phyloP scores from a whole-genome alignment of 106 monocot species.

The Dendrobium chrysotoxum region DNA sequence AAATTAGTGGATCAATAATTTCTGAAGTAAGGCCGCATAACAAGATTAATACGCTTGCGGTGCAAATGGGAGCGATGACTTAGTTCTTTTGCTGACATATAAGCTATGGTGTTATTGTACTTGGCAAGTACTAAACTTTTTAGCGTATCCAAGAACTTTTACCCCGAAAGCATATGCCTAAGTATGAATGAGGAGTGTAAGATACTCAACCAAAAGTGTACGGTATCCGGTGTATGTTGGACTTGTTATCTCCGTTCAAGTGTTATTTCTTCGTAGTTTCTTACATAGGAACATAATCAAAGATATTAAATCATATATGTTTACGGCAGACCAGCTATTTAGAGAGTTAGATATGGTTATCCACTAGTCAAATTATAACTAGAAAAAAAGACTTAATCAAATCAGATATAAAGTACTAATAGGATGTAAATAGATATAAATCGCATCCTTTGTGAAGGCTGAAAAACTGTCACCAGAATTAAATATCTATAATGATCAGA shows the following conservation, averaged over 20 bases:
- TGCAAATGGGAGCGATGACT: background rate
- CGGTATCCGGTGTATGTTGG: no score
- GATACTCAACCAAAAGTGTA: no score
- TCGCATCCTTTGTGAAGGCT: background rate
- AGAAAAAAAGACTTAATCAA: background rate
- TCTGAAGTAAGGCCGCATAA: background rate
- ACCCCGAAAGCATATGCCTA: no score
- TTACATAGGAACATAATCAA: background rate
- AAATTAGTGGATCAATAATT: background rate
- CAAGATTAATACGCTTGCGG: background rate
- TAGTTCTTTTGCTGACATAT: no score
- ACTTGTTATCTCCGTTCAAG: background rate
- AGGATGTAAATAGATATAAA: background rate
- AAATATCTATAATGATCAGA: background rate
- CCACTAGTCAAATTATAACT: background rate
- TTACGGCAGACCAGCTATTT: background rate
- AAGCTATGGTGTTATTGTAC: no score
- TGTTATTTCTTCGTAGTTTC: background rate
- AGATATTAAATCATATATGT: background rate
- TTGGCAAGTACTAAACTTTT: no score
- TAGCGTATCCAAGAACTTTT: no score
- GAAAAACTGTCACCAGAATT: background rate
- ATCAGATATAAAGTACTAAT: background rate
- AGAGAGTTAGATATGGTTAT: background rate
- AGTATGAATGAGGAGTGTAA: no score